Evolutionary conservation across 768 basidiomycete species (phyloP).

Genomic region (Phaeolepiota aurea): DNA sequence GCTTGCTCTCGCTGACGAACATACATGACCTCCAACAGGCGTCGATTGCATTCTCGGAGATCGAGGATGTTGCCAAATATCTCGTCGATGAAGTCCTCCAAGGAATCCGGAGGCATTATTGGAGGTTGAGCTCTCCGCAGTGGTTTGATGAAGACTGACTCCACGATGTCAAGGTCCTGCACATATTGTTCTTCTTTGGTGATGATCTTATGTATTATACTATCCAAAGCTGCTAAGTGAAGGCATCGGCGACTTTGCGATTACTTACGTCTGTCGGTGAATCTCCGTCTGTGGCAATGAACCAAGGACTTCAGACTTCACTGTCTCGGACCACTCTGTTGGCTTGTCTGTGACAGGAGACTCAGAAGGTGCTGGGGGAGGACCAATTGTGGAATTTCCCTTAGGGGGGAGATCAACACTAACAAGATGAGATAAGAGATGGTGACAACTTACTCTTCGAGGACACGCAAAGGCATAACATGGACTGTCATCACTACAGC

Average conservation of each 20-base stretch:
- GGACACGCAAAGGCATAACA: slow-evolving; percentile 87
- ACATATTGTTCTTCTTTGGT: slow-evolving; percentile 85
- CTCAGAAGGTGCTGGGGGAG: slow-evolving; percentile 21
- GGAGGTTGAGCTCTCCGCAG: slow-evolving; percentile 36
- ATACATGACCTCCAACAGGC: slow-evolving; percentile 79
- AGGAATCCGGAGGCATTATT: slow-evolving; percentile 35
- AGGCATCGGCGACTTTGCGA: not conserved
- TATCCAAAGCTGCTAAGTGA: slow-evolving; percentile 10
- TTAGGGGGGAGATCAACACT: slow-evolving; percentile 4
- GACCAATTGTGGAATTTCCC: slow-evolving; percentile 21
- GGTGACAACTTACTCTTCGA: slow-evolving; percentile 36
- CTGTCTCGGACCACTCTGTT: slow-evolving; percentile 39
- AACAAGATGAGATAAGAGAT: not conserved
- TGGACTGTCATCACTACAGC: slow-evolving; percentile 68
- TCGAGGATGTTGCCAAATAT: slow-evolving; percentile 87
- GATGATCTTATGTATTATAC: slow-evolving; percentile 84
- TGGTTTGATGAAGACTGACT: slow-evolving; percentile 51
- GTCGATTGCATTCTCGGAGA: slow-evolving; percentile 74
- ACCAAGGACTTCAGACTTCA: slow-evolving; percentile 27
- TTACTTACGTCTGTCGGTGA: slow-evolving; percentile 62
- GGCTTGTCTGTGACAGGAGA: slow-evolving; percentile 19
- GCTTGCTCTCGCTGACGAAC: slow-evolving; percentile 82
- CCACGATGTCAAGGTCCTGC: slow-evolving; percentile 78
- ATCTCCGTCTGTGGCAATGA: slow-evolving; percentile 72
- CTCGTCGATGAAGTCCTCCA: slow-evolving; percentile 83